Base-by-base conservation (phyloP, 805 yeast genomes). In the Candida hispaniensis region DNA sequence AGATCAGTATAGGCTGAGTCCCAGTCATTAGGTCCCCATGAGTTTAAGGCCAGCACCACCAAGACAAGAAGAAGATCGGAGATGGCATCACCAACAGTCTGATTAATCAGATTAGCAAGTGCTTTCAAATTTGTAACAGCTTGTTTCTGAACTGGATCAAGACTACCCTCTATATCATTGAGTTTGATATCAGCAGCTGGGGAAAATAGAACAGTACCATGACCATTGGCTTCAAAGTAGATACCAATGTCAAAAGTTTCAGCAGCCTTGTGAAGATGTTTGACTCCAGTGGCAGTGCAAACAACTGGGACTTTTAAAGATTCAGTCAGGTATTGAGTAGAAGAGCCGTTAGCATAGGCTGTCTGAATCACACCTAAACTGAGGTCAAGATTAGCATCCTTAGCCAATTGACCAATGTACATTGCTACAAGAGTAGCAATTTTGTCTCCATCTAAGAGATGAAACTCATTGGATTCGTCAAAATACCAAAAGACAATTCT, bases 221-320 rank as follows among this genome's bases (percentile, higher is more conserved):
- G 98, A n/a, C 98, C 98, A 54, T 91, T 91, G 36, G 98, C 98
- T 61, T 91, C 98, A 49, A 91, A 91, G 59, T 91, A 91, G 10
- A 91, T 75, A 15, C 98, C 98, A 42, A 88, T 68, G 50, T 85
- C 97, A 51, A 71, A 91, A 26, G 73, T 67, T 41, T 69, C 72
- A 1, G 93, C 91, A 33, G 85, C 93, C 51, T 88, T 96, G 54
- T 91, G 98, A 44, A 91, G 63, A 59, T 91, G 94, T 58, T 91
- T 91, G 20, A 91, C 98, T 23, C 98, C 98, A 2, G 98, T 91
- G 26, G 94, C 78, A 0, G 97, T 81, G 55, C 88, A 81, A 1
- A 72, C 71, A 4, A 83, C 94, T 1, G 94, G 94, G 9, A 82
- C 58, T 35, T 71, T 64, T 47, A 88, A 64, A 1, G 56, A 62